These are phyloP conservation scores for Xanthoconium separans DNA, from an alignment of 1,284 basidiomycete species.

Conservation along the genomic window DNA sequence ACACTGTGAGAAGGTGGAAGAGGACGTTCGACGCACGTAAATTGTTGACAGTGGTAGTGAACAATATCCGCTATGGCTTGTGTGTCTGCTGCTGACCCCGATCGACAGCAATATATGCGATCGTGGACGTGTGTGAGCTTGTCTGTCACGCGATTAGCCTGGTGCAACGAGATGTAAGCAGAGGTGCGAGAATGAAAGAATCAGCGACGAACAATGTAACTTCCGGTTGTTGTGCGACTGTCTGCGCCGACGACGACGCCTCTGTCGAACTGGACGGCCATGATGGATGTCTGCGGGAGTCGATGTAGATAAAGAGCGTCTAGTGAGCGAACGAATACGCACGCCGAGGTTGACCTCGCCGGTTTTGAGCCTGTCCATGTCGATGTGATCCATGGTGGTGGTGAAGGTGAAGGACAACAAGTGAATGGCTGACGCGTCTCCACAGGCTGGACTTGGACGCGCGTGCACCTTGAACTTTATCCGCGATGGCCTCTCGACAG, in stretches of 20 bases:
- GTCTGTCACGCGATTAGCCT: constrained; percentile 99
- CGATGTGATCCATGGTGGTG: constrained; percentile 62
- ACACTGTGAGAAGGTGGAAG: not conserved
- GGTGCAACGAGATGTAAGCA: not conserved
- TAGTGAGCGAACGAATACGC: constrained; percentile 34
- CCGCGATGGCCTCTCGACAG: constrained; percentile 48
- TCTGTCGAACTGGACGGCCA: constrained; percentile 96
- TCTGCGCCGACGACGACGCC: constrained; percentile 98
- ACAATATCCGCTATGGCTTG: constrained; percentile 96
- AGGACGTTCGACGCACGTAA: constrained; percentile 48
- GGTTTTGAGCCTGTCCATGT: constrained; percentile 77
- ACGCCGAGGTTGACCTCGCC: constrained; percentile 96
- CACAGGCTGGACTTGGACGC: constrained; percentile 16
- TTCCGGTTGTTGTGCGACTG: constrained; percentile 94
- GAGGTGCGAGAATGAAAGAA: not conserved
- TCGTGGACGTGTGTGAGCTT: constrained; percentile 97
- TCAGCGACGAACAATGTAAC: constrained; percentile 78
- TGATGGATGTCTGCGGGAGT: constrained; percentile 85
- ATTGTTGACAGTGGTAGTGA: constrained; percentile 84
- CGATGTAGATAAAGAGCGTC: constrained; percentile 2
- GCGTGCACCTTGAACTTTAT: constrained; percentile 11
- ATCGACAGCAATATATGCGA: constrained; percentile 98
- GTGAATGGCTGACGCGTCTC: constrained; percentile 55
- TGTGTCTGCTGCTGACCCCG: constrained; percentile 97
- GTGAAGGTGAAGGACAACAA: constrained; percentile 6